Conservation (phyloP, 2,329 filamentous ascomycete genomes). For the Monilinia fructigena region DNA sequence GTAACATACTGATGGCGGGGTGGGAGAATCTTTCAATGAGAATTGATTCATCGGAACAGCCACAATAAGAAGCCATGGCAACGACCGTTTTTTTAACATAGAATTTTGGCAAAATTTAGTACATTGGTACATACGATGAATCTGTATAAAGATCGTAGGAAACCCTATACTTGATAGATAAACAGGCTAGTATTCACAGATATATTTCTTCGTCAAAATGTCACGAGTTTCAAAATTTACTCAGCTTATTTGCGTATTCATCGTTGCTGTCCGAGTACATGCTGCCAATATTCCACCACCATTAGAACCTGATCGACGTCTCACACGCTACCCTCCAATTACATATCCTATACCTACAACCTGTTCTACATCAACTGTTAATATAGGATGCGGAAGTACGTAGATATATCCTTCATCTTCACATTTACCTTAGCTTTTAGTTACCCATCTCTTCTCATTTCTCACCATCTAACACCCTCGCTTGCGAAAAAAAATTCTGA, state of each 20-base stretch:
- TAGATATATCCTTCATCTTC: background rate
- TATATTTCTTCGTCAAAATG: background rate
- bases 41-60: background rate
- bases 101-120: background rate
- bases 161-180: background rate
- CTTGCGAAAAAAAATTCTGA: background rate
- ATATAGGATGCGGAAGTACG: constrained; percentile 11
- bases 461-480: too few species aligned
- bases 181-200: background rate
- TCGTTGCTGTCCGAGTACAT: background rate
- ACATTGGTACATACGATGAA: background rate
- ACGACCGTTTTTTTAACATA: background rate
- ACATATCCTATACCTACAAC: background rate
- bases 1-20: background rate
- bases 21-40: background rate
- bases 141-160: background rate
- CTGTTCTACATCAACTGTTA: background rate
- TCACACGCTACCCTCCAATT: background rate
- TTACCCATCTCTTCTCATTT: background rate
- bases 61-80: background rate
- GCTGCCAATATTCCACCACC: background rate
- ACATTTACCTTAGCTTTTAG: background rate
- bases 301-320: background rate
- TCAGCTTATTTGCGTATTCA: background rate
- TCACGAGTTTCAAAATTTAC: background rate